Evolutionary conservation across 495 filamentous ascomycete species (phyloP).

Genomic region (Xylaria venustula): DNA sequence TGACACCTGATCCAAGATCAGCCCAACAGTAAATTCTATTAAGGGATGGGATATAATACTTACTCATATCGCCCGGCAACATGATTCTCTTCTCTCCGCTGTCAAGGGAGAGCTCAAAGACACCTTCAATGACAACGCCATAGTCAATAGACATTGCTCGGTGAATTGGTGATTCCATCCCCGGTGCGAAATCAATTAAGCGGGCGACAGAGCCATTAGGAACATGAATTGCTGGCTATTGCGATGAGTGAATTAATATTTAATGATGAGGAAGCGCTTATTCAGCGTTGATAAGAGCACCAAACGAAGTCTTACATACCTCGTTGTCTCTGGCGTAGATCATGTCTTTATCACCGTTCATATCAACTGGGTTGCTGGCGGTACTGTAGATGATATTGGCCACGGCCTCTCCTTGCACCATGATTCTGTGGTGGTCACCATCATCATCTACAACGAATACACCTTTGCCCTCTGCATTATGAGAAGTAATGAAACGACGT

Average conservation of each 20-base stretch:
- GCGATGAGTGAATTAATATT: neutral
- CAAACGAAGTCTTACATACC: neutral
- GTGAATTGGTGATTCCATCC: slow-evolving; percentile 50
- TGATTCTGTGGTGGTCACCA: slow-evolving; percentile 2
- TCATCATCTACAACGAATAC: slow-evolving; percentile 24
- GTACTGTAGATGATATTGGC: slow-evolving; percentile 37
- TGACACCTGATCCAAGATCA: no score
- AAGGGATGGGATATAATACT: no score
- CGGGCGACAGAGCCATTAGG: slow-evolving; percentile 46
- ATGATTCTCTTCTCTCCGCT: slow-evolving; percentile 48
- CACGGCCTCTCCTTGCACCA: slow-evolving; percentile 22
- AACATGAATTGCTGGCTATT: slow-evolving; percentile 36
- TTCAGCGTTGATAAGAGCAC: no score
- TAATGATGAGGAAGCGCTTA: neutral
- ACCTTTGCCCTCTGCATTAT: slow-evolving; percentile 35
- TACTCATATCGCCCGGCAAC: slow-evolving; percentile 54
- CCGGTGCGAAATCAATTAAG: slow-evolving; percentile 51
- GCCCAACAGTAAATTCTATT: neutral
- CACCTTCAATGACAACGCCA: slow-evolving; percentile 63
- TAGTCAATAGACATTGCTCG: slow-evolving; percentile 64
- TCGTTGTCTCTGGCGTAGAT: slow-evolving; percentile 19
- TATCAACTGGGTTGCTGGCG: neutral
- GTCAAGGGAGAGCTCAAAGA: slow-evolving; percentile 56
- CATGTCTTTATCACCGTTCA: slow-evolving; percentile 39
- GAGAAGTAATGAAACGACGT: slow-evolving; percentile 38